Base-by-base conservation (phyloP, 495 filamentous ascomycete species). In the Neurospora africana region DNA sequence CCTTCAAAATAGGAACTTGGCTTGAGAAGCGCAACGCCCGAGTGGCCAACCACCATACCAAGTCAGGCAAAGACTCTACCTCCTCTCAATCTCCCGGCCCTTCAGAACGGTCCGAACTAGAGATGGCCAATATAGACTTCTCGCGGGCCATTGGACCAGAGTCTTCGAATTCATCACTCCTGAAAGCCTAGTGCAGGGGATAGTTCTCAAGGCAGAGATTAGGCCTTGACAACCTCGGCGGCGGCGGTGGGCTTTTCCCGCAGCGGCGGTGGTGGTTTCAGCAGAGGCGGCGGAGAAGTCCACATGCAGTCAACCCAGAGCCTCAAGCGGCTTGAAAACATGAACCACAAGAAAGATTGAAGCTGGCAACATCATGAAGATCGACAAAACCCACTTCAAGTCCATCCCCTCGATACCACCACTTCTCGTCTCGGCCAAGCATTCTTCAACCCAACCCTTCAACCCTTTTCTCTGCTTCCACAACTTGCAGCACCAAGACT, bases 361-460 rank as follows among this genome's bases (percentile, higher is more conserved):
- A 39, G 89, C 92, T 0, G 87, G 90, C 13, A 83, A 87, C n/a
- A 90, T 95, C 77, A 89, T 93, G 87, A 92, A 92, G 77, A 76
- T 82, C 5, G 85, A 86, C 4, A 85, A 86, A 47, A 81, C 82
- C 38, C 80, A 85, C 6, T 77, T 86, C 15, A 75, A 79, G 76
- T 92, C 17, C 86, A 95, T 74, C 81, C 83, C 7, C 79, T 95
- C 19, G 15, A 41, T 41, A 17, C 39, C 15, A 5, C 39, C 15
- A 41, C 39, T 41, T 41, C 39, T 41, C 39, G 15, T 19, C 39
- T 41, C 15, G 1, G 39, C 39, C 6, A 6, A 41, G 15, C 39
- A 41, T 17, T 41, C 15, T 41, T 41, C 39, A 15, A 9, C 8
- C 8, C 35, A 44, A n/a, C 41, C 10, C 8, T 4, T 44, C 19